These are phyloP conservation scores for Globisporangium alternatum DNA, from an alignment of 352 stramenopile species.

Conservation along the genomic window DNA sequence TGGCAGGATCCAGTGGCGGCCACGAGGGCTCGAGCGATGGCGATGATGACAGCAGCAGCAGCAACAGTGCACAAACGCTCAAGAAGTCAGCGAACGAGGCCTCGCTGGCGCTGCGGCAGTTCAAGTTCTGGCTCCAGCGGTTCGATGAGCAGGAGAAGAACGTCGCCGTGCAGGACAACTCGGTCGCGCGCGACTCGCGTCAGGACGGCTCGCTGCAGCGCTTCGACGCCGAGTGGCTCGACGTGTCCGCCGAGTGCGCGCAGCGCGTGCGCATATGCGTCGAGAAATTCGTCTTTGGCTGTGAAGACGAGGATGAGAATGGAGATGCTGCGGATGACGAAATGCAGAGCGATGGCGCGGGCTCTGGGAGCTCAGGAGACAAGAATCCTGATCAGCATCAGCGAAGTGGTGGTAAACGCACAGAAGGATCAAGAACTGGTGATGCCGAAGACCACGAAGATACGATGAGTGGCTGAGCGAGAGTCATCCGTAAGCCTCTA, in stretches of 20 bases:
- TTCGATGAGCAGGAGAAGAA: constrained; percentile 23
- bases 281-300: constrained; percentile 18
- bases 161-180: constrained; percentile 13
- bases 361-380: background rate
- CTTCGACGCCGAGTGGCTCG: constrained; percentile 28
- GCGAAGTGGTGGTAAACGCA: background rate
- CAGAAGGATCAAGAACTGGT: background rate
- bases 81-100: background rate
- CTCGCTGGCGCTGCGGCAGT: constrained; percentile 13
- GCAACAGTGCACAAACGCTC: background rate
- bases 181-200: background rate
- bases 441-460: background rate
- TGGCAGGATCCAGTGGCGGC: background rate
- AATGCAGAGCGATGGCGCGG: background rate
- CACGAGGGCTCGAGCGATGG: background rate
- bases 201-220: constrained; percentile 17
- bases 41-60: background rate
- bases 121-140: constrained; percentile 22
- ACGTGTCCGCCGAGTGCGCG: constrained; percentile 24
- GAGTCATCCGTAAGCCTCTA: too few species aligned
- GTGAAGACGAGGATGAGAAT: background rate
- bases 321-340: background rate
- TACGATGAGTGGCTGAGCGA: background rate
- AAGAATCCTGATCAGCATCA: background rate
- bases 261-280: constrained; percentile 24